Evolutionary conservation across 495 filamentous ascomycete genomes (phyloP).

Genomic region (Penicillium desertorum): DNA sequence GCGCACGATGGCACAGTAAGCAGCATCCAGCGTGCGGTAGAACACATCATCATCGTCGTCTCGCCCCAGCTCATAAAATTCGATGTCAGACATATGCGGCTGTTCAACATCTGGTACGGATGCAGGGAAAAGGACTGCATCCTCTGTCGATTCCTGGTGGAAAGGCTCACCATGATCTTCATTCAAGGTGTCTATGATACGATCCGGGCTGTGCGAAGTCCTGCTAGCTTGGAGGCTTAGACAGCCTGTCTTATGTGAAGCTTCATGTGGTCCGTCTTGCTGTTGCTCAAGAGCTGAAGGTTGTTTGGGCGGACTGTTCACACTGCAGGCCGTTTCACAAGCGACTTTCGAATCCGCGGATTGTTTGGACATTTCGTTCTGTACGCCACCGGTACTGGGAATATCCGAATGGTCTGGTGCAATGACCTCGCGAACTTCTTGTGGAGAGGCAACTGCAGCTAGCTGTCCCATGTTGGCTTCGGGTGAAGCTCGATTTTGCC

Average conservation of each 20-base stretch:
- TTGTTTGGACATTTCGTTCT: neutral
- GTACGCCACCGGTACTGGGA: too few relatives aligned
- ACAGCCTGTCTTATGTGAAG: too few relatives aligned
- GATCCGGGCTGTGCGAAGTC: neutral
- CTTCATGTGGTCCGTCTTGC: neutral
- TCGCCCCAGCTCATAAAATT: neutral
- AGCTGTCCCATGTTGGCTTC: neutral
- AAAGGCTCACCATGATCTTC: neutral
- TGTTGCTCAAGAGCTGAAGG: neutral
- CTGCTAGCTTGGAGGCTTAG: neutral
- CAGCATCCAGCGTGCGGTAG: constrained; percentile 19
- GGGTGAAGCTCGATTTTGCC: neutral
- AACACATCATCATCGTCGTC: constrained; percentile 11
- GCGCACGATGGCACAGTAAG: constrained; percentile 15
- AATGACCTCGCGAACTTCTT: neutral
- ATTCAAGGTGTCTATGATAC: neutral
- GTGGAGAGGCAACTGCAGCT: neutral
- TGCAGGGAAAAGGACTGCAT: neutral
- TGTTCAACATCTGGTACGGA: neutral
- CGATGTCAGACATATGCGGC: neutral
- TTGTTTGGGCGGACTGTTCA: neutral
- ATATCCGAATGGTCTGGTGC: neutral
- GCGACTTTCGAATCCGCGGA: neutral
- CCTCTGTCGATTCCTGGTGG: neutral
- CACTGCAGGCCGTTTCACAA: neutral